These are phyloP conservation scores for Suillus occidentalis DNA, from an alignment of 768 basidiomycete genomes.

Conservation along the genomic window DNA sequence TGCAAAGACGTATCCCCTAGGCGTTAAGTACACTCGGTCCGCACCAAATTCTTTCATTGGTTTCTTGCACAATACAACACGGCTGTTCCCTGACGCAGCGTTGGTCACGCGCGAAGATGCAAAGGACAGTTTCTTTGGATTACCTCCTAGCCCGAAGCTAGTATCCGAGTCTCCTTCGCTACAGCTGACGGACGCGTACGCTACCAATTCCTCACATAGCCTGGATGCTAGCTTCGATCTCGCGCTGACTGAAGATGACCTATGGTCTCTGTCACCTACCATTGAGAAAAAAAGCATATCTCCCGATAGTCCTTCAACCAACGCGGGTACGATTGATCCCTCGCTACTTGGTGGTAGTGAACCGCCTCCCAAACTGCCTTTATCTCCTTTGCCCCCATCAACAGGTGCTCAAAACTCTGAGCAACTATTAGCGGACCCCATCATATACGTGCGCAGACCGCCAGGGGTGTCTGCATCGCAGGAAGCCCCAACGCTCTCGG, in stretches of 20 bases:
- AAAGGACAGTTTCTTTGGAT: conserved; percentile 25
- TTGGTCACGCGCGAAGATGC: conserved; percentile 9
- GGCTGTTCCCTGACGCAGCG: conserved; percentile 10
- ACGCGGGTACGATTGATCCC: conserved; percentile 28
- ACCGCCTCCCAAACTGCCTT: conserved; percentile 1
- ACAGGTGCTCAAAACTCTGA: conserved; percentile 10
- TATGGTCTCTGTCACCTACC: neutral
- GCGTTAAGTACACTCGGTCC: conserved; percentile 9
- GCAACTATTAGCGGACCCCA: conserved; percentile 22
- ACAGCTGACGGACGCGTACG: neutral
- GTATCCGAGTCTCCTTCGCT: conserved; percentile 1
- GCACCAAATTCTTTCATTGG: conserved; percentile 10
- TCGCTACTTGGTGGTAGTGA: conserved; percentile 25
- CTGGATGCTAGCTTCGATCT: neutral
- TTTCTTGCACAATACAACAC: conserved; percentile 9
- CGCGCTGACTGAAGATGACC: conserved; percentile 15
- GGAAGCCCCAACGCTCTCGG: conserved; percentile 17
- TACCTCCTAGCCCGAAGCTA: conserved; percentile 26
- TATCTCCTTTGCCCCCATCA: neutral
- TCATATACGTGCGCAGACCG: conserved; percentile 32
- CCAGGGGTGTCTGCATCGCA: conserved; percentile 17
- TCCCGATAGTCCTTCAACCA: neutral
- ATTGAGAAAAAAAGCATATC: neutral
- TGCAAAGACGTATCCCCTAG: conserved; percentile 7
- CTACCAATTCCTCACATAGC: conserved; percentile 3